Base-by-base conservation (phyloP, 768 basidiomycete species). In the Kwoniella bestiolae region DNA sequence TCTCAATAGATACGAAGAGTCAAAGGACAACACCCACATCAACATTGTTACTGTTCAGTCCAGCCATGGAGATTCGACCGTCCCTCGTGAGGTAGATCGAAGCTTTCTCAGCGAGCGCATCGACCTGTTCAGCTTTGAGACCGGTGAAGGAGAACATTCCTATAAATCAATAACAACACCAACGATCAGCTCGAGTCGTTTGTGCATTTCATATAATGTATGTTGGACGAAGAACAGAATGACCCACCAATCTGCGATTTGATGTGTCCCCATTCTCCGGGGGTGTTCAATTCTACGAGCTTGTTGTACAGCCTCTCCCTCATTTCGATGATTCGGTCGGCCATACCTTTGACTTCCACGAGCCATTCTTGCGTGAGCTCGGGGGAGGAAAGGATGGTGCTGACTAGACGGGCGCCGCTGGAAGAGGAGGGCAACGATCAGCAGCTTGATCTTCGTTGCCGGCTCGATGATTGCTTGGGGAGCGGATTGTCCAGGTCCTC, bases 261-360 rank as follows among this genome's bases (percentile, higher is more conserved):
- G 75, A 99, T 95, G 82, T 98, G 95, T n/a, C 89, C 87, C 96
- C 96, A 99, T 76, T 87, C 88, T 5, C 94, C 92, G 3, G 94
- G 94, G 56, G 92, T 94, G 76, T 90, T 86, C 69, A 92, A 81
- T 79, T 90, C 88, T 68, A 79, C 72, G n/a, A 79, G 77, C 26
- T 70, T 73, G 70, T 79, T 74, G 84, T 87, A 85, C 71, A 99
- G 84, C 83, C 90, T 86, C 67, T 87, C 83, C 45, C 96, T 87
- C 94, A 97, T 97, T 56, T 85, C 84, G 75, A 94, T 95, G 80
- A 99, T 98, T 57, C 94, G 87, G 53, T 87, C 86, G 3, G 93
- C 90, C 96, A 99, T 99, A 75, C 88, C 90, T 83, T 85, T 84
- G 79, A 99, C 91, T 80, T 98, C 94, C 6, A 66, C 66, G 21